Percentiles rank a stretch among this genome's conserved stretches.
Evolutionary conservation across 331 rosid genomes (phyloP).

Genomic region (Malus hybrid): DNA sequence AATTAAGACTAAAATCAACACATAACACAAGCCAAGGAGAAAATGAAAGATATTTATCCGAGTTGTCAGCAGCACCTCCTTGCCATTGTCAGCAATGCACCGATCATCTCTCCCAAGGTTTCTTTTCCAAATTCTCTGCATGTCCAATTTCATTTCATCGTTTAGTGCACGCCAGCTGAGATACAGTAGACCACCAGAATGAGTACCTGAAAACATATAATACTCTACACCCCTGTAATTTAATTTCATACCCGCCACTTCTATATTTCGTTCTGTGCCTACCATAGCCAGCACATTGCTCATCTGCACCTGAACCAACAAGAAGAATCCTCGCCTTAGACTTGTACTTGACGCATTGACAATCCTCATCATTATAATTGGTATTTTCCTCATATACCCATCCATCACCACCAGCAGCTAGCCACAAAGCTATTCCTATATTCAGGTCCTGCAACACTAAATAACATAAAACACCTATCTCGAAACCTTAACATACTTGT

Average conservation of each 20-base stretch:
- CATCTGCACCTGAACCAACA: conserved; percentile 98
- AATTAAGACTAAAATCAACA: neutral
- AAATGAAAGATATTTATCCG: neutral
- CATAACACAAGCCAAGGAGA: conserved; percentile 2
- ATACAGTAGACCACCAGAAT: conserved; percentile 18
- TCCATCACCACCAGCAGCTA: conserved; percentile 81
- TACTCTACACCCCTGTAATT: neutral
- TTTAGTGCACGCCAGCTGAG: conserved; percentile 76
- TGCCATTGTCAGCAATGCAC: conserved; percentile 86
- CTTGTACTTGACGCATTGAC: conserved; percentile 49
- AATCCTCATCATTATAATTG: conserved; percentile 28
- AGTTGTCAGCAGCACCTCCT: conserved; percentile 58
- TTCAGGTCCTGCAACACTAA: conserved; percentile 61
- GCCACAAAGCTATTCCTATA: conserved; percentile 91
- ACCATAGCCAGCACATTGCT: conserved; percentile 99
- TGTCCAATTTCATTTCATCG: conserved; percentile 90
- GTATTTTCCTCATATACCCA: conserved; percentile 49
- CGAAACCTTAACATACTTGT: neutral
- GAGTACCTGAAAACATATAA: neutral
- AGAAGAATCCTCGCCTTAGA: conserved; percentile 84
- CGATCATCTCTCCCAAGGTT: conserved; percentile 97
- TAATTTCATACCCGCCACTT: conserved; percentile 55
- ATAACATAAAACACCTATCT: conserved; percentile 7
- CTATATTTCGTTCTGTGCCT: conserved; percentile 83
- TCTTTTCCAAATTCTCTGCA: conserved; percentile 98